Conservation (phyloP, 192 early-diverging fungal genomes). For the Cladochytrium replicatum region DNA sequence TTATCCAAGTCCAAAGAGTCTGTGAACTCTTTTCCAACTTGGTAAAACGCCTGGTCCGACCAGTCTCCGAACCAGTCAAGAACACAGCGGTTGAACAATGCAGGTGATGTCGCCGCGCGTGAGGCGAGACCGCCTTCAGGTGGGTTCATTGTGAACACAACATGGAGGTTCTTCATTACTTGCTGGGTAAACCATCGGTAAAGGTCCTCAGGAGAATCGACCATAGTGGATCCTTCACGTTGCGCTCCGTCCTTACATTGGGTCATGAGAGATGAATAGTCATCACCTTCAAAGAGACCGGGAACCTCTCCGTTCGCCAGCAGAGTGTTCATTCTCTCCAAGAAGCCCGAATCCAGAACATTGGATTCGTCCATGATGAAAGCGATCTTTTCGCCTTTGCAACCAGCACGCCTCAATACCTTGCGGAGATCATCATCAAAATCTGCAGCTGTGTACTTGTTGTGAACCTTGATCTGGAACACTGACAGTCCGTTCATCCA, state of each 20-base stretch:
- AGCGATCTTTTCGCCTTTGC: slow-evolving; percentile 95
- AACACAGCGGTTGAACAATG: slow-evolving; percentile 99
- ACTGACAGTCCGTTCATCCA: slow-evolving; percentile 99
- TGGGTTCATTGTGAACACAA: slow-evolving; percentile 99
- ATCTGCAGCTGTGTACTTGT: slow-evolving; percentile 88
- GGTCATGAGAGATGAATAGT: slow-evolving; percentile 87
- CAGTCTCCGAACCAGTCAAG: slow-evolving; percentile 99
- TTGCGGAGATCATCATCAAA: slow-evolving; percentile 96
- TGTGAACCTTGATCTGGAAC: slow-evolving; percentile 97
- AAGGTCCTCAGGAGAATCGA: slow-evolving; percentile 90
- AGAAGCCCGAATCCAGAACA: slow-evolving; percentile 92
- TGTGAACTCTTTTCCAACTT: slow-evolving; percentile 96
- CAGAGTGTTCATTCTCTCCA: slow-evolving; percentile 99
- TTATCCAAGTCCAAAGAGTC: slow-evolving; percentile 77
- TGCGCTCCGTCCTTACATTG: slow-evolving; percentile 89
- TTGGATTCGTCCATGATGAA: slow-evolving; percentile 99
- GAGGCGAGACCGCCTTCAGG: slow-evolving; percentile 83
- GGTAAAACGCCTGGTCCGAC: slow-evolving; percentile 95
- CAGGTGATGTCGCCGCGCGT: slow-evolving; percentile 93
- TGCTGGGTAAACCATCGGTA: slow-evolving; percentile 97
- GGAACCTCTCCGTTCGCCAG: slow-evolving; percentile 98
- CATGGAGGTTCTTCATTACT: slow-evolving; percentile 93
- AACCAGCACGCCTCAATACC: slow-evolving; percentile 83
- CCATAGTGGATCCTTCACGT: slow-evolving; percentile 74
- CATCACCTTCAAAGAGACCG: slow-evolving; percentile 98